Conservation (phyloP, 2,329 filamentous ascomycete genomes). For the Lasiodiplodia sp. region DNA sequence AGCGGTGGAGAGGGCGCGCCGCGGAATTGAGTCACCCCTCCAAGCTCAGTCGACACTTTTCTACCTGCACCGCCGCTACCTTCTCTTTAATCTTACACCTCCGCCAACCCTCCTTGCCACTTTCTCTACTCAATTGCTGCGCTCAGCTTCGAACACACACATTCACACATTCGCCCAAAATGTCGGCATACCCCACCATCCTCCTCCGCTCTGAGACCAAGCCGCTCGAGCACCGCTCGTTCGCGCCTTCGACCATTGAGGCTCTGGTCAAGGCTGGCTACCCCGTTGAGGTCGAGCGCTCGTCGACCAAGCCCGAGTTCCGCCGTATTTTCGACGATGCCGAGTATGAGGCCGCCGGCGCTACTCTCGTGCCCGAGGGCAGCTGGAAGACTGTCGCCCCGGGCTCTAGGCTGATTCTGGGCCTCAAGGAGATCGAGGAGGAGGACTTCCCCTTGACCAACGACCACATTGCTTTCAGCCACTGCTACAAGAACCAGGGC, state of each 20-base stretch:
- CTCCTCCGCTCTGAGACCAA: constrained; percentile 52
- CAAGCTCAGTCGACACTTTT: constrained; percentile 25
- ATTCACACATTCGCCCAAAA: constrained; percentile 6
- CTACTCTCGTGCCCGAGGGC: constrained; percentile 46
- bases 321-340: constrained; percentile 51
- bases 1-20: constrained; percentile 1
- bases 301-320: constrained; percentile 46
- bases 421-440: constrained; percentile 51
- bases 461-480: constrained; percentile 51
- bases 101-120: neutral
- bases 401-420: constrained; percentile 50
- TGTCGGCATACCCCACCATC: constrained; percentile 45
- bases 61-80: neutral
- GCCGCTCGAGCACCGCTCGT: constrained; percentile 50
- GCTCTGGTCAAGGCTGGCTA: constrained; percentile 52
- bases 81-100: neutral
- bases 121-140: neutral
- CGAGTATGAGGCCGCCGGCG: constrained; percentile 49
- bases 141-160: neutral
- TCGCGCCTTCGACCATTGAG: constrained; percentile 49
- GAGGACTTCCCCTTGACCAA: constrained; percentile 48
- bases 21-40: constrained; percentile 25
- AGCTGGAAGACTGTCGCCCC: constrained; percentile 47
- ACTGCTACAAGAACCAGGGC: constrained; percentile 53
- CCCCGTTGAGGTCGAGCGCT: constrained; percentile 49